phyloP scores from a whole-genome alignment of 1,284 basidiomycete species.

The Heterobasidion annosum region DNA sequence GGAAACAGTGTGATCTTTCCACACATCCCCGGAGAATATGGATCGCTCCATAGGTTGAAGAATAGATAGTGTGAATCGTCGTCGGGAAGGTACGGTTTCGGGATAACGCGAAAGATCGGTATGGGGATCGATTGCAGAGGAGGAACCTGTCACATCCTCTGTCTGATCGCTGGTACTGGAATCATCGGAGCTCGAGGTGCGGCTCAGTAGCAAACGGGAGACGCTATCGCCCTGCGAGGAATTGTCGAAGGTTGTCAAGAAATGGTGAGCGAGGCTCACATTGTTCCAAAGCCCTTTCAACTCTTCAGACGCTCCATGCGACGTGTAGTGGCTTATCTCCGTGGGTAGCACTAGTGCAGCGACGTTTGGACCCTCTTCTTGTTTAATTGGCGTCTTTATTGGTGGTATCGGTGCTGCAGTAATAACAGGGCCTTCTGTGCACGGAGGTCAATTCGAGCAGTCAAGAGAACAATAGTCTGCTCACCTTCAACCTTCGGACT shows the following conservation, averaged over 20 bases:
- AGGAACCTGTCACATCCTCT: too few species aligned
- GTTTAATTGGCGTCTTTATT: neutral
- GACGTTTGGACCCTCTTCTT: neutral
- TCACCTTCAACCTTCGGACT: too few species aligned
- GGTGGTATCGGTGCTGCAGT: too few species aligned
- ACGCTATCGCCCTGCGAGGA: neutral
- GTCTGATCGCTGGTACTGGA: too few species aligned
- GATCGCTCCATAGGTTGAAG: neutral
- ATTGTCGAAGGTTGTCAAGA: neutral
- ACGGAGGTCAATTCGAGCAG: too few species aligned
- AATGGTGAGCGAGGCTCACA: neutral
- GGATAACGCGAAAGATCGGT: too few species aligned
- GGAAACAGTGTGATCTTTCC: neutral
- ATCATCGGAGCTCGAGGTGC: too few species aligned
- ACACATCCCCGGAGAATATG: neutral
- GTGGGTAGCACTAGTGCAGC: neutral
- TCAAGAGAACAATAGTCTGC: too few species aligned
- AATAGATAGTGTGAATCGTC: neutral
- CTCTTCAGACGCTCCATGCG: neutral
- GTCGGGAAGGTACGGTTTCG: neutral
- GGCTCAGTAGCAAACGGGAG: too few species aligned
- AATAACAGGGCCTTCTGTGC: too few species aligned
- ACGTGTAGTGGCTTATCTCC: neutral
- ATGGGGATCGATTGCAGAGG: too few species aligned
- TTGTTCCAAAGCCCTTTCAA: neutral